Evolutionary conservation across 2,329 filamentous ascomycete genomes (phyloP).

Genomic region (Ascochyta pisi): DNA sequence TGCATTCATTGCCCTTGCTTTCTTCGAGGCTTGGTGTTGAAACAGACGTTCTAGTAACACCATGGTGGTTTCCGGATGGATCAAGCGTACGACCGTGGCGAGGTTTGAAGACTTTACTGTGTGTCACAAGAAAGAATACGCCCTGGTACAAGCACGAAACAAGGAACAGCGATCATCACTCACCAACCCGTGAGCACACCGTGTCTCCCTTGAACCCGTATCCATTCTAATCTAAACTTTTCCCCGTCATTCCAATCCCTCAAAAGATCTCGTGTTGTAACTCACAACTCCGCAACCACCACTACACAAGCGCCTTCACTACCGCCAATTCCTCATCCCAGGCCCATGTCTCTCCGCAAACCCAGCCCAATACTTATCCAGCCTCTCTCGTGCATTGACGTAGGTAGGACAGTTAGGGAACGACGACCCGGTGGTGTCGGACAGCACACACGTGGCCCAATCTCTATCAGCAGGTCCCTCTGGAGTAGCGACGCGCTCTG

Average conservation of each 20-base stretch:
- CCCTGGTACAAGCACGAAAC: background rate
- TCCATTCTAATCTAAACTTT: background rate
- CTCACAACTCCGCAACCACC: background rate
- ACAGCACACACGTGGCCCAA: background rate
- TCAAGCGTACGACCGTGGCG: constrained; percentile 5
- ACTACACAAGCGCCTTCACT: no score
- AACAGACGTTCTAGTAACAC: background rate
- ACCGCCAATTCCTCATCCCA: background rate
- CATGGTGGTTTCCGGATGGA: background rate
- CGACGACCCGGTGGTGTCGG: background rate
- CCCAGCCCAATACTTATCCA: background rate
- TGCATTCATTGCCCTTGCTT: background rate
- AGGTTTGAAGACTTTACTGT: background rate
- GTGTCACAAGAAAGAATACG: background rate
- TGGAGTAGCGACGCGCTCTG: background rate
- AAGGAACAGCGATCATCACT: background rate
- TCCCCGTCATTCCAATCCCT: background rate
- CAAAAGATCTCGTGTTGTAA: background rate
- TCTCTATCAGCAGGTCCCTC: background rate
- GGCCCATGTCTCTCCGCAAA: background rate
- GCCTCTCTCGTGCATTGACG: background rate
- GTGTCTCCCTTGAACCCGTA: background rate
- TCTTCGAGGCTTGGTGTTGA: background rate
- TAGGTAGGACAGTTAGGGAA: background rate
- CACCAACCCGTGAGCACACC: background rate